Evolutionary conservation across 192 early-diverging fungal genomes (phyloP).

Genomic region (Backusella macrospora): DNA sequence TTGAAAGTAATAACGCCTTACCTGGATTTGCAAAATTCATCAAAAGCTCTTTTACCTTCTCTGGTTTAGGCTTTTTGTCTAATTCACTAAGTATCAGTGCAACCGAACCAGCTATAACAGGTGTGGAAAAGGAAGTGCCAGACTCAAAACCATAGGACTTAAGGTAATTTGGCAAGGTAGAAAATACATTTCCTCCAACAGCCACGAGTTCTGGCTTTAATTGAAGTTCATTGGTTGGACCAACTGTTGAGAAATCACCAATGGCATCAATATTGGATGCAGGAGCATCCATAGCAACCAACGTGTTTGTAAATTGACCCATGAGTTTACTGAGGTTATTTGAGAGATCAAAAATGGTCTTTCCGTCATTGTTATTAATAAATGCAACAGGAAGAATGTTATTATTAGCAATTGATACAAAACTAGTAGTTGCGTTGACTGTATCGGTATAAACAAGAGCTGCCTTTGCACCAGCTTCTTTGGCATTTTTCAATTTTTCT

Average conservation of each 20-base stretch:
- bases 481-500: constrained; percentile 58
- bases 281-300: constrained; percentile 15
- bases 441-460: constrained; percentile 62
- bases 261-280: constrained; percentile 26
- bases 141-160: constrained; percentile 47
- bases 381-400: constrained; percentile 26
- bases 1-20: not conserved
- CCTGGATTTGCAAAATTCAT: constrained; percentile 38
- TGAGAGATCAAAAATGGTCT: not conserved
- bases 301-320: constrained; percentile 22
- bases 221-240: constrained; percentile 71
- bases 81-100: constrained; percentile 43
- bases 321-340: not conserved
- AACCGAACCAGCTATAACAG: constrained; percentile 50
- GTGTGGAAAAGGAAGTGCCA: constrained; percentile 63
- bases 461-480: constrained; percentile 61
- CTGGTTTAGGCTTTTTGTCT: constrained; percentile 1
- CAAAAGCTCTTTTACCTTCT: constrained; percentile 20
- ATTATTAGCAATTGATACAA: constrained; percentile 4
- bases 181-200: constrained; percentile 56
- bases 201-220: constrained; percentile 56
- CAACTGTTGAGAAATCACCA: constrained; percentile 72
- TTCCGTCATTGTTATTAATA: constrained; percentile 13
- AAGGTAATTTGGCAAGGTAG: constrained; percentile 43
- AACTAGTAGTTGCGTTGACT: not conserved